Evolutionary conservation across 2,329 filamentous ascomycete species (phyloP).

Genomic region (Apiospora marii): DNA sequence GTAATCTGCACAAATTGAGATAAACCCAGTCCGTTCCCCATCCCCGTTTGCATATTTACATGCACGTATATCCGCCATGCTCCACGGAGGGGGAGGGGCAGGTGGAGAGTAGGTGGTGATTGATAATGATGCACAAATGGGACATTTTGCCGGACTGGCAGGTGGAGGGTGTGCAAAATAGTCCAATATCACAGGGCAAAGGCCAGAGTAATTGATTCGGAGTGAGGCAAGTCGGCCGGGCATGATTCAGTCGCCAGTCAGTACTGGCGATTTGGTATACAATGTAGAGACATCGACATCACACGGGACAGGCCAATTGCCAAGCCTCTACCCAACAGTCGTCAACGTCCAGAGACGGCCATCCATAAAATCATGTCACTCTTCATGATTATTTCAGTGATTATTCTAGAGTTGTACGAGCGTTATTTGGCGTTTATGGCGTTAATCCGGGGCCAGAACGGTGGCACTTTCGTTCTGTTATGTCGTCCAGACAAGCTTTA

Average conservation of each 20-base stretch:
- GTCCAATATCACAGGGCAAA: background rate
- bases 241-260: background rate
- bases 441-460: background rate
- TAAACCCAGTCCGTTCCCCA: background rate
- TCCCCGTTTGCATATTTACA: background rate
- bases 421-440: too few species aligned
- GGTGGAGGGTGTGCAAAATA: background rate
- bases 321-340: too few species aligned
- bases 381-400: too few species aligned
- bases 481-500: slow-evolving; percentile 10
- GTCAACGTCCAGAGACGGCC: too few species aligned
- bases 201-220: background rate
- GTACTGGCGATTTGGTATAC: background rate
- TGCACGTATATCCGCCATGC: background rate
- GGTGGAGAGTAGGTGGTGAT: background rate
- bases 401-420: too few species aligned
- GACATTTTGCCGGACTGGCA: background rate
- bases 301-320: too few species aligned
- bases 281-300: too few species aligned
- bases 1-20: background rate
- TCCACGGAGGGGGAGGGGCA: slow-evolving; percentile 12
- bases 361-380: too few species aligned
- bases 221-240: background rate
- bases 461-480: background rate
- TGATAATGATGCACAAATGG: background rate